These are phyloP conservation scores for Tylopilus sp. DNA, from an alignment of 1,284 basidiomycete genomes.

Conservation along the genomic window DNA sequence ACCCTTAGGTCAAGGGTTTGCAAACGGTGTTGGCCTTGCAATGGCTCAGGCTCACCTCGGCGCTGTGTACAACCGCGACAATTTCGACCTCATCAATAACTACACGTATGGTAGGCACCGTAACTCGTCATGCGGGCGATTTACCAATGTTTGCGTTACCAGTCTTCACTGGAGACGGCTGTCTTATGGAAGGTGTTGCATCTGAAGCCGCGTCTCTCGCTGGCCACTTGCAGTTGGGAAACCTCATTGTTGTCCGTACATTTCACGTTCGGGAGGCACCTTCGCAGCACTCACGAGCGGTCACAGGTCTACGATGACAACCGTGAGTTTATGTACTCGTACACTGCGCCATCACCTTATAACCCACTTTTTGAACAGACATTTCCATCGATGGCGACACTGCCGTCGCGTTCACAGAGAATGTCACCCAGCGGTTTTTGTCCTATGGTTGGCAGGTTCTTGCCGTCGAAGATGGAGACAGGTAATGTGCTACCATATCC, in stretches of 20 bases:
- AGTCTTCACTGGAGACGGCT: conserved; percentile 93
- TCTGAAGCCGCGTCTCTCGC: conserved; percentile 89
- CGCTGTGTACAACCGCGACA: conserved; percentile 86
- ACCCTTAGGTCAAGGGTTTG: conserved; percentile 92
- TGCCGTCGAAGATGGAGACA: conserved; percentile 79
- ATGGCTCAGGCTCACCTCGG: conserved; percentile 90
- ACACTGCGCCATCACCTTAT: conserved; percentile 1
- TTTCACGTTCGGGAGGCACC: conserved; percentile 12
- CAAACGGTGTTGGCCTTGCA: conserved; percentile 90
- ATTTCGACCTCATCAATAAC: conserved; percentile 84
- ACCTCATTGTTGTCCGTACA: conserved; percentile 77
- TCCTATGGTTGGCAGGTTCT: conserved; percentile 95
- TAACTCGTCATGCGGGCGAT: neutral
- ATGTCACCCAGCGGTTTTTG: conserved; percentile 85
- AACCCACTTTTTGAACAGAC: conserved; percentile 45
- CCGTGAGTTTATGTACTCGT: conserved; percentile 45
- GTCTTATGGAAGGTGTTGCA: conserved; percentile 94
- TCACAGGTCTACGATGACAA: conserved; percentile 84
- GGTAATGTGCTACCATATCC: conserved; percentile 41
- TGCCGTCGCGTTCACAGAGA: conserved; percentile 89
- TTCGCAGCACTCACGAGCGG: conserved; percentile 10
- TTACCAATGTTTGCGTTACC: conserved; percentile 12
- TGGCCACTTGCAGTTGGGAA: conserved; percentile 90
- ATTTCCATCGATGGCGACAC: conserved; percentile 97
- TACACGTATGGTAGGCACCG: conserved; percentile 71